A percentile compares a stretch with the other conserved stretches of the same genome.
Conservation (phyloP, 805 yeast genomes). For the Cyberlindnera subsufficiens region DNA sequence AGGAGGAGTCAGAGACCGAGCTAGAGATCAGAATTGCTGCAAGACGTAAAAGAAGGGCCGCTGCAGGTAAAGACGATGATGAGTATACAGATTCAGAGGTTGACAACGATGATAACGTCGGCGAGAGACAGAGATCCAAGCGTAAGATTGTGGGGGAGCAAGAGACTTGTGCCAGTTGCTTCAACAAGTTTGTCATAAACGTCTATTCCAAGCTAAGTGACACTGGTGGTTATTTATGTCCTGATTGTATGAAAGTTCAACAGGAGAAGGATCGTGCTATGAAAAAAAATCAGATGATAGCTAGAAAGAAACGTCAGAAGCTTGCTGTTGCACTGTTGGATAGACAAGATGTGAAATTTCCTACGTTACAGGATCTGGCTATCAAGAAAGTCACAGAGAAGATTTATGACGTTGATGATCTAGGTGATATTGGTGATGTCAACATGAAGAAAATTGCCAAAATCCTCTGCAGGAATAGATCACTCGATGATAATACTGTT, state of each 20-base stretch:
- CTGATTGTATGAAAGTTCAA: slow-evolving; percentile 44
- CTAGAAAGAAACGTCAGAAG: slow-evolving; percentile 69
- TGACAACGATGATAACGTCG: slow-evolving; percentile 29
- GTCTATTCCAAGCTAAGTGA: slow-evolving; percentile 57
- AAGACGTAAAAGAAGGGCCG: slow-evolving; percentile 36
- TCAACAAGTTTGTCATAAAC: slow-evolving; percentile 47
- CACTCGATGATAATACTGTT: slow-evolving; percentile 67
- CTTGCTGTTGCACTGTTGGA: slow-evolving; percentile 83
- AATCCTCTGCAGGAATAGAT: slow-evolving; percentile 77
- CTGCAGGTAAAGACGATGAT: slow-evolving; percentile 26
- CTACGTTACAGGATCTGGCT: slow-evolving; percentile 79
- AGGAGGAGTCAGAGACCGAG: slow-evolving; percentile 6
- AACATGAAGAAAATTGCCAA: slow-evolving; percentile 69
- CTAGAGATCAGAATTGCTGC: slow-evolving; percentile 33
- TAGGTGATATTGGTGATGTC: slow-evolving; percentile 80
- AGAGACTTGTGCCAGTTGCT: slow-evolving; percentile 62
- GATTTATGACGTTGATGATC: slow-evolving; percentile 68
- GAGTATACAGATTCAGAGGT: slow-evolving; percentile 30
- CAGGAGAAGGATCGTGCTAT: slow-evolving; percentile 37
- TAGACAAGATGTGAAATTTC: slow-evolving; percentile 52
- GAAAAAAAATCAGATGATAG: slow-evolving; percentile 50
- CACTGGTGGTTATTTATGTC: slow-evolving; percentile 62
- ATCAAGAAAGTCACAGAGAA: slow-evolving; percentile 59
- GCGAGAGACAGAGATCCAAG: slow-evolving; percentile 20
- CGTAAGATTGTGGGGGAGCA: slow-evolving; percentile 39